Conservation (phyloP, 2,329 filamentous ascomycete species). For the Aphanoascus verrucosus region DNA sequence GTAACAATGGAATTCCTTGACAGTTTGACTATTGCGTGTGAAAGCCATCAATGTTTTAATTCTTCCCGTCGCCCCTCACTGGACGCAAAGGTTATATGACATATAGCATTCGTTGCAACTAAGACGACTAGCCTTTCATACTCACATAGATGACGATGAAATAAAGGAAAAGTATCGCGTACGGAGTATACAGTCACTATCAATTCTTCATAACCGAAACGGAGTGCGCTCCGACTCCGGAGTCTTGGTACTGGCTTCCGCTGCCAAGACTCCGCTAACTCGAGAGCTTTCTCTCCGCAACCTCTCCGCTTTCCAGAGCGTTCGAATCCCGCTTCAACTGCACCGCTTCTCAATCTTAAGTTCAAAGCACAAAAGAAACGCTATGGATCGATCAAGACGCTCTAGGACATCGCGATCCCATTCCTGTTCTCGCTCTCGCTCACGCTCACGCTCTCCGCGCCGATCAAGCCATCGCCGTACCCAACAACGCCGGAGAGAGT, state of each 20-base stretch:
- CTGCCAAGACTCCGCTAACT: background rate
- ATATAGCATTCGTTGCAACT: no score
- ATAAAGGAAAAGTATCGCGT: no score
- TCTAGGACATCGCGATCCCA: background rate
- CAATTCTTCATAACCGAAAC: background rate
- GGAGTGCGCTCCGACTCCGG: background rate
- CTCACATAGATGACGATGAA: no score
- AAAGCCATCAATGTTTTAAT: no score
- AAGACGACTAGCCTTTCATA: no score
- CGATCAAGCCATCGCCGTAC: constrained; percentile 27
- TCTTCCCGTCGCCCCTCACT: background rate
- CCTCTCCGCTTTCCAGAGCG: background rate
- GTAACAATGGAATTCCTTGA: background rate
- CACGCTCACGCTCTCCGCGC: constrained; percentile 22
- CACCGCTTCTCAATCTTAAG: background rate
- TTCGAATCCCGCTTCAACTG: background rate
- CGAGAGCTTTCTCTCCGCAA: background rate
- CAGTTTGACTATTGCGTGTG: no score
- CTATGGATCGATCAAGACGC: background rate
- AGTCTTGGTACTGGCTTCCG: background rate
- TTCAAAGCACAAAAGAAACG: background rate
- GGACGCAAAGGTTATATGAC: background rate
- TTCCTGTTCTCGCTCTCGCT: constrained; percentile 9
- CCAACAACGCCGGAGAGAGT: constrained; percentile 20
- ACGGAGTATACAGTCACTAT: background rate